Conservation (phyloP, 306 rosid genomes). For the Prunus campanulata region DNA sequence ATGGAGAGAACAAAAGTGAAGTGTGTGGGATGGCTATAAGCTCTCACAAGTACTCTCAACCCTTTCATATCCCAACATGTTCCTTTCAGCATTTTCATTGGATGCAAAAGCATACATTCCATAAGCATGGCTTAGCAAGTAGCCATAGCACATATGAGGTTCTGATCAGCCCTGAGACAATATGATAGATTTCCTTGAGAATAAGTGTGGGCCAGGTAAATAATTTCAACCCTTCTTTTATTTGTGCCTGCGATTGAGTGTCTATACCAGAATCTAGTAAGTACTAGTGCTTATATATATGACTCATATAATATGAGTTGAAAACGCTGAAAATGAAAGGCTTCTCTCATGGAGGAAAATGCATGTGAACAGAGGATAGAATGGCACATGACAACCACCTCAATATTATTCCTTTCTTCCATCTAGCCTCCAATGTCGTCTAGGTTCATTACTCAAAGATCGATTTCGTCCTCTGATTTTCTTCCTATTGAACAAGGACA, state of each 20-base stretch:
- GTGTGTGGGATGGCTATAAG: not conserved
- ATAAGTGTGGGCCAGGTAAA: not conserved
- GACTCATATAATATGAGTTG: not conserved
- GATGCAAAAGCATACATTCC: not conserved
- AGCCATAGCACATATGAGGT: not conserved
- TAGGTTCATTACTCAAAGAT: conserved; percentile 22
- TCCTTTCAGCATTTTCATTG: conserved; percentile 5
- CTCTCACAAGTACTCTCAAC: not conserved
- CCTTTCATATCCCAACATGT: not conserved
- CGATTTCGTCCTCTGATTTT: not conserved
- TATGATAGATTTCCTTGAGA: not conserved
- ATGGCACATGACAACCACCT: conserved; percentile 5
- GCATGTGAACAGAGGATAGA: conserved; percentile 7
- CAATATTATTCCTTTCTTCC: conserved; percentile 19
- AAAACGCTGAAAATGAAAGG: conserved; percentile 1
- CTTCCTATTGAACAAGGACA: not conserved
- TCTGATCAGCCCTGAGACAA: not conserved
- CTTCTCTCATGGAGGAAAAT: not conserved
- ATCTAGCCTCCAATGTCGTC: conserved; percentile 22
- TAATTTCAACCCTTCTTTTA: not conserved
- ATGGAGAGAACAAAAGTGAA: not conserved
- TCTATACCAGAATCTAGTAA: not conserved
- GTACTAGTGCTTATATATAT: not conserved
- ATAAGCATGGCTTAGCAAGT: not conserved
- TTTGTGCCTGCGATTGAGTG: not conserved